Evolutionary conservation across 768 basidiomycete species (phyloP), one percentile per base, ranked within the genome.

Genomic region (Lyophyllum decastes): DNA sequence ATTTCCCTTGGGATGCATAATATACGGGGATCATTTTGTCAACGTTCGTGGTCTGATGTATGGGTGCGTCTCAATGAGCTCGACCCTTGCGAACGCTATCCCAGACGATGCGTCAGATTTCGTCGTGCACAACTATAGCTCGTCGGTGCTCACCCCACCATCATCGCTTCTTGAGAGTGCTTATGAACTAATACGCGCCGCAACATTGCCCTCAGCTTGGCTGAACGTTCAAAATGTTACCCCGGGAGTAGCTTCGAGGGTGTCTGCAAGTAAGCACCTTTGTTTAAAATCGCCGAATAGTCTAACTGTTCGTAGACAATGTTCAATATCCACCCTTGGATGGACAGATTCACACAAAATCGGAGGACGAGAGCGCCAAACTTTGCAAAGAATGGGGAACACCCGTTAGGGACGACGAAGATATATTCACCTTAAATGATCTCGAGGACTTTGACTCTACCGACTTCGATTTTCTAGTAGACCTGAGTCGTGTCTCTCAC

Each of bases 401-500:
- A 8, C 60, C 66, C 7, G 46, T 67, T 22, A 56, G 59, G 12
- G 66, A 68, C 24, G 71, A 70, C 14, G 72, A 68, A 22, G 80
- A 82, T 45, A 27, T 74, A 27, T 75, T 74, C 49, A 60, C 58
- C 27, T 48, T 81, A 16, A 58, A 65, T 21, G 74, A 76, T 19
- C 68, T 85, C 55, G 76, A 78, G 45, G 79, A 81, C 16, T 85
- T 83, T 52, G 49, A 69, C 43, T 71, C 64, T 24, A 74, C 76
- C 19, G 67, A 77, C 54, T 66, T 78, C 40, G 52, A 49, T 38
- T 44, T 41, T 50, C 16, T 65, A 1, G 61, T 50, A 27, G 27
- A 25, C 21, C 22, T 5, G 10, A 43, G 8, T 24, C 27, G 34
- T 25, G 33, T 30, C 17, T n/a, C 11, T 27, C 41, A 26, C 10